phyloP scores from a whole-genome alignment of 2,329 filamentous ascomycete species.

The Penicillium sp. region DNA sequence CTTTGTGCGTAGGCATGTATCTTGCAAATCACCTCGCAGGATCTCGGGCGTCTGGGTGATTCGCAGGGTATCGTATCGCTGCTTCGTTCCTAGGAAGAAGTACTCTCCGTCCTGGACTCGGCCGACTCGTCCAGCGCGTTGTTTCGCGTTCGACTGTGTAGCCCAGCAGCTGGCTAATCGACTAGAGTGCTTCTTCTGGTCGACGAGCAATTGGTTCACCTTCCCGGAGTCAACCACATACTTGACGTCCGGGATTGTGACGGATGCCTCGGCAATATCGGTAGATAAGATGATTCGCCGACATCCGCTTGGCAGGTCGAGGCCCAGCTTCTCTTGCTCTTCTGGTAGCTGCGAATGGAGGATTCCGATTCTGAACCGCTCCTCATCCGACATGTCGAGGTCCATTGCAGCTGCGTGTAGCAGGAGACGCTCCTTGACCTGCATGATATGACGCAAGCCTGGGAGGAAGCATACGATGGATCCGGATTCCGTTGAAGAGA shows the following conservation, averaged over 20 bases:
- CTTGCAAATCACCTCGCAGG: slow-evolving; percentile 49
- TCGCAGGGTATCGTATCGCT: slow-evolving; percentile 38
- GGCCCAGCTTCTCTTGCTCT: slow-evolving; percentile 50
- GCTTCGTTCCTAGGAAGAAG: slow-evolving; percentile 52
- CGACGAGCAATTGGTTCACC: slow-evolving; percentile 44
- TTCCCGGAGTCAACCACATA: slow-evolving; percentile 57
- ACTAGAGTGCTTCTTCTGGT: slow-evolving; percentile 44
- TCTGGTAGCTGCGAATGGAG: slow-evolving; percentile 54
- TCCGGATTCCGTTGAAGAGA: slow-evolving; percentile 46
- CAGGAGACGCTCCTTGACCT: slow-evolving; percentile 35
- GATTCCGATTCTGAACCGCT: slow-evolving; percentile 48
- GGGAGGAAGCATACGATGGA: slow-evolving; percentile 56
- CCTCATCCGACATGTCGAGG: slow-evolving; percentile 46
- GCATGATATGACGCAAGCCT: slow-evolving; percentile 46
- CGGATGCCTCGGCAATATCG: slow-evolving; percentile 56
- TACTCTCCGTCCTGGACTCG: slow-evolving; percentile 55
- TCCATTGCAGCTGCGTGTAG: slow-evolving; percentile 30
- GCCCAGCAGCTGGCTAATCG: slow-evolving; percentile 50
- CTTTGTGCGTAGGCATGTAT: slow-evolving; percentile 50
- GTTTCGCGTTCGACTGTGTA: slow-evolving; percentile 52
- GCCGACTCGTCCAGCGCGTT: slow-evolving; percentile 57
- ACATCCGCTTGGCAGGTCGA: slow-evolving; percentile 42
- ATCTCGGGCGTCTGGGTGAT: slow-evolving; percentile 45
- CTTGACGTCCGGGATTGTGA: slow-evolving; percentile 57
- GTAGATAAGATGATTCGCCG: slow-evolving; percentile 57